Conservation (phyloP, 139 green algal species). For the Eudorina sp. region DNA sequence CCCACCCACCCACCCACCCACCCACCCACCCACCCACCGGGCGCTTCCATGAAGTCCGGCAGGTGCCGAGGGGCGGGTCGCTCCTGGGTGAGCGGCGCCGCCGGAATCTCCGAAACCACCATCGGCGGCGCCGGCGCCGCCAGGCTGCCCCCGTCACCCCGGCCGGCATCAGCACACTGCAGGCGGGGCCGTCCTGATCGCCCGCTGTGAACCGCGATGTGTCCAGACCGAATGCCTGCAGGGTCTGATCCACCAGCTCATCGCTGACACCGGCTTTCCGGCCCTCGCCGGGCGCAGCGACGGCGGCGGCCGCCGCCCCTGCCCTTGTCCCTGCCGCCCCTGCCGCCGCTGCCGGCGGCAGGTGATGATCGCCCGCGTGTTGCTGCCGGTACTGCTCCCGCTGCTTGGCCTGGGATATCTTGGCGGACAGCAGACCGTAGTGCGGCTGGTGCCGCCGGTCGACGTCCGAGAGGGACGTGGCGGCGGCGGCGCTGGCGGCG, state of each 20-base stretch:
- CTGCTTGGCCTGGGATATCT: slow-evolving; percentile 3
- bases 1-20: background rate
- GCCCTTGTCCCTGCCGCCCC: background rate
- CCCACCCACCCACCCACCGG: slow-evolving; percentile 1
- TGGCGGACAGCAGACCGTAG: background rate
- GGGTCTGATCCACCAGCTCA: too few relatives aligned
- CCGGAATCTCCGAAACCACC: slow-evolving; percentile 25
- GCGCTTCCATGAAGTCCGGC: background rate
- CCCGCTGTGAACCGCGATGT: background rate
- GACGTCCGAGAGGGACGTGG: background rate
- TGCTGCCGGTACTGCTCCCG: background rate
- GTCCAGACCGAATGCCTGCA: background rate
- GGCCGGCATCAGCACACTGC: slow-evolving; percentile 38
- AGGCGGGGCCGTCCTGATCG: slow-evolving; percentile 28
- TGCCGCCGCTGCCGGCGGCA: too few relatives aligned
- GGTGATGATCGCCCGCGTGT: background rate
- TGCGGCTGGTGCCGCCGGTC: background rate
- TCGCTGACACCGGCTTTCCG: too few relatives aligned
- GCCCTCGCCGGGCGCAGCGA: background rate
- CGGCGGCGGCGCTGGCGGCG: background rate
- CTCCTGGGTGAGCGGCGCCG: background rate
- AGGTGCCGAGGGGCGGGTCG: background rate
- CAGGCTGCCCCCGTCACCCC: slow-evolving; percentile 35
- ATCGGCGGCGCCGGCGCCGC: background rate
- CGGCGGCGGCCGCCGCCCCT: too few relatives aligned